Evolutionary conservation across 2,329 filamentous ascomycete species (phyloP), one percentile per base, ranked within the genome.

Genomic region (Achaetomium macrosporum): DNA sequence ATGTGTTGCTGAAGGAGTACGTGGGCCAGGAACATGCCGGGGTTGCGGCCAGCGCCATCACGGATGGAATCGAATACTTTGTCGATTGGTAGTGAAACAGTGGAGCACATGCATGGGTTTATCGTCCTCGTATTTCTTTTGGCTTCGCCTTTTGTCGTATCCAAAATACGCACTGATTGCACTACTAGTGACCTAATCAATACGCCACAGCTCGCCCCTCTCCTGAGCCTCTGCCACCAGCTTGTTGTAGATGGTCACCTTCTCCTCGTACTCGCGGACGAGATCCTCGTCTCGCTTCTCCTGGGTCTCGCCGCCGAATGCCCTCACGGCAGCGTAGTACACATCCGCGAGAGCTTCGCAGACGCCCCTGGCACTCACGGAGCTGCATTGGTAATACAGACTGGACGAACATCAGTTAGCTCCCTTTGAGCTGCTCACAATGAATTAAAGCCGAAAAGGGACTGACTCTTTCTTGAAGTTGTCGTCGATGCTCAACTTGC

Each of bases 401-500:
- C 70, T 72, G 13, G 33, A 4, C 2, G 2, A 3, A n/a, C 5
- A 31, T 5, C 35, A 12, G 35, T 53, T 33, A 55, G 42, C n/a
- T n/a, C n/a, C n/a, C n/a, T n/a, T n/a, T n/a, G n/a, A n/a, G n/a
- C 2, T 7, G 12, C 13, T 17, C 13, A 16, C 11, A 19, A 29
- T 4, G 2, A 9, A 11, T 3, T 5, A 20, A n/a, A 2, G 6
- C 25, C 17, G 15, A 30, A 40, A 6, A 0, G 4, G 2, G 29
- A 64, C 70, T 47, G 47, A 73, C 71, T 77, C 74, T 0, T 33
- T 59, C 59, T 70, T 72, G 61, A 82, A 80, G n/a, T 76, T 74
- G 44, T 64, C 59, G 47, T 82, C 78, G 40, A 82, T 75, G 5
- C 56, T 64, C n/a, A 63, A 49, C 61, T 75, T 76, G 49, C 63